Conservation (phyloP, 2,329 filamentous ascomycete species). For the Biscogniauxia marginata region DNA sequence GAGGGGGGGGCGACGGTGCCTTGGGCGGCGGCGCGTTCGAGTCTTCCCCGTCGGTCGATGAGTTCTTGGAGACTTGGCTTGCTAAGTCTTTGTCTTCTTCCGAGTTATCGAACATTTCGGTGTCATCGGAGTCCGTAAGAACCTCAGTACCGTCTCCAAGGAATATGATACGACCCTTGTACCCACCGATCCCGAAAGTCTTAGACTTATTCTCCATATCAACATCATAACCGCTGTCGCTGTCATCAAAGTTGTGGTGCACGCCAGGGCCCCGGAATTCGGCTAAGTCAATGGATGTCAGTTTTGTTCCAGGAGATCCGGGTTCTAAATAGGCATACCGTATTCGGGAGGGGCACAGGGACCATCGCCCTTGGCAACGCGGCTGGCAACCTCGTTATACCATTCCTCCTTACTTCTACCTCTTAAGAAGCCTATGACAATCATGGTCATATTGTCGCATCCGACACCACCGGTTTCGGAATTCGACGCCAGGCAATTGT, state of each 20-base stretch:
- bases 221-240: constrained; percentile 73
- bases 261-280: constrained; percentile 82
- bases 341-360: constrained; percentile 99
- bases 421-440: constrained; percentile 81
- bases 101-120: constrained; percentile 87
- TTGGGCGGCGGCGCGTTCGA: constrained; percentile 31
- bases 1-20: constrained; percentile 33
- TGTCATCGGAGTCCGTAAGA: constrained; percentile 82
- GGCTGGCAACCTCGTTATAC: constrained; percentile 93
- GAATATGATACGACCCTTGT: constrained; percentile 86
- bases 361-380: constrained; percentile 94
- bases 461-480: constrained; percentile 97
- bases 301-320: constrained; percentile 29
- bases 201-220: constrained; percentile 65
- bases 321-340: constrained; percentile 67
- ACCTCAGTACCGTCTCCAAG: constrained; percentile 94
- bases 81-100: constrained; percentile 84
- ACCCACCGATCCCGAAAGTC: constrained; percentile 66
- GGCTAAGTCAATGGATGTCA: constrained; percentile 52
- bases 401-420: constrained; percentile 96
- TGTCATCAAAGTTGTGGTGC: constrained; percentile 80
- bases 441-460: constrained; percentile 99
- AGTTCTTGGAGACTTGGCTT: constrained; percentile 74
- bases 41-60: constrained; percentile 28
- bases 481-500: constrained; percentile 97